These are phyloP conservation scores for Huntiella omanensis DNA, from an alignment of 2,329 filamentous ascomycete genomes.

Conservation along the genomic window DNA sequence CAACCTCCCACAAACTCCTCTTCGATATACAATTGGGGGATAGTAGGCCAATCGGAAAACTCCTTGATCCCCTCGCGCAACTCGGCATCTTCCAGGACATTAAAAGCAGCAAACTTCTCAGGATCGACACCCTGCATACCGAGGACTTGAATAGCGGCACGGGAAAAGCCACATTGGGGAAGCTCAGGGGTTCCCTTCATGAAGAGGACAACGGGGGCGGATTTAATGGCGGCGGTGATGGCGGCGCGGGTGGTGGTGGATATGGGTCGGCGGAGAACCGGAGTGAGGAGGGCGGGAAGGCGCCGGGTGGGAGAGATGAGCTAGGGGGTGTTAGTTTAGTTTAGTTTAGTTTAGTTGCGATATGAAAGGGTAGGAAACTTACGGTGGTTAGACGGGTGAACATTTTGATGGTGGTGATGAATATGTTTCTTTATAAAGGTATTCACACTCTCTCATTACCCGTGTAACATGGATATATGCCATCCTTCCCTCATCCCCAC, in stretches of 20 bases:
- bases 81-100: constrained; percentile 83
- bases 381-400: constrained; percentile 9
- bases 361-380: too few relatives aligned
- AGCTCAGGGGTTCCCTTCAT: constrained; percentile 97
- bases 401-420: background rate
- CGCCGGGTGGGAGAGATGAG: background rate
- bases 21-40: constrained; percentile 87
- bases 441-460: too few relatives aligned
- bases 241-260: constrained; percentile 63
- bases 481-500: too few relatives aligned
- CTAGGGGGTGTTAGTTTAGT: background rate
- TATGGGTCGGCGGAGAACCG: constrained; percentile 22
- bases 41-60: constrained; percentile 97
- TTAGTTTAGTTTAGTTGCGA: too few relatives aligned
- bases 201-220: constrained; percentile 86
- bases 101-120: constrained; percentile 91
- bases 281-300: background rate
- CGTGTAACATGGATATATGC: too few relatives aligned
- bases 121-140: constrained; percentile 91
- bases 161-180: constrained; percentile 91
- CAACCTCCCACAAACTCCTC: constrained; percentile 97
- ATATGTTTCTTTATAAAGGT: background rate
- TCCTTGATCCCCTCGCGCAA: constrained; percentile 89
- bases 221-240: constrained; percentile 76
- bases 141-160: constrained; percentile 85